A percentile compares a stretch with the other conserved stretches of the same genome.
Conservation (phyloP, 352 stramenopile species). For the Phytophthora kernoviae region DNA sequence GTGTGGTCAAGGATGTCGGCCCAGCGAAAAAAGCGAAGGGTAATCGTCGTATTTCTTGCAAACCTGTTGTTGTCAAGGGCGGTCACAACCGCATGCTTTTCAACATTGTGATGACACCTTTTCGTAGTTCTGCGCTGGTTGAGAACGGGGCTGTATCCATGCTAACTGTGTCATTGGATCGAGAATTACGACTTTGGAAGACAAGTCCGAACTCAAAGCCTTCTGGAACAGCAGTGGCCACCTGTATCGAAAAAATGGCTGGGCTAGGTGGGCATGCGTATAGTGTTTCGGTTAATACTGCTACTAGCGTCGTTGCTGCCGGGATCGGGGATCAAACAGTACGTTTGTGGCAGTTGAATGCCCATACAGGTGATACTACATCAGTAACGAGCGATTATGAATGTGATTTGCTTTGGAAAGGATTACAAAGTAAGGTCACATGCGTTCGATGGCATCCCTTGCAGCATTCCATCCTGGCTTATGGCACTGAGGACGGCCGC, state of each 20-base stretch:
- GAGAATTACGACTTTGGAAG: slow-evolving; percentile 68
- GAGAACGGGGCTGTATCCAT: slow-evolving; percentile 30
- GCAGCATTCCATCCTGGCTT: slow-evolving; percentile 54
- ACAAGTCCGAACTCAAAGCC: slow-evolving; percentile 22
- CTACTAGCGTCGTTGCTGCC: slow-evolving; percentile 39
- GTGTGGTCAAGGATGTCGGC: slow-evolving; percentile 2
- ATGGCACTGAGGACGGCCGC: slow-evolving; percentile 73
- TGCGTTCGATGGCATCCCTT: slow-evolving; percentile 70
- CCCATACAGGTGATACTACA: slow-evolving; percentile 4
- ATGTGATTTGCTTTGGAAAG: slow-evolving; percentile 75
- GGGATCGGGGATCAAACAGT: slow-evolving; percentile 81
- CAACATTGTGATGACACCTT: slow-evolving; percentile 47
- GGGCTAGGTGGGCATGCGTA: slow-evolving; percentile 74
- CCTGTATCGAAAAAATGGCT: slow-evolving; percentile 45
- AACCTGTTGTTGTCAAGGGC: slow-evolving; percentile 60
- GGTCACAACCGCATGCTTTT: slow-evolving; percentile 73
- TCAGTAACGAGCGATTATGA: slow-evolving; percentile 28
- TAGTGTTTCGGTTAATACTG: slow-evolving; percentile 43
- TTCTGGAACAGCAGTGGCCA: slow-evolving; percentile 14
- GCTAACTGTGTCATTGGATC: slow-evolving; percentile 67
- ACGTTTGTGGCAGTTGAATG: slow-evolving; percentile 56
- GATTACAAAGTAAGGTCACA: slow-evolving; percentile 78
- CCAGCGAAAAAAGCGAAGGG: slow-evolving; percentile 21
- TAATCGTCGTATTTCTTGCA: slow-evolving; percentile 23
- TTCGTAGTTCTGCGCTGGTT: neutral